Percentiles rank a stretch among this genome's conserved stretches.
Conservation (phyloP, 1,139 yeast species). For the Scheffersomyces quercinus region DNA sequence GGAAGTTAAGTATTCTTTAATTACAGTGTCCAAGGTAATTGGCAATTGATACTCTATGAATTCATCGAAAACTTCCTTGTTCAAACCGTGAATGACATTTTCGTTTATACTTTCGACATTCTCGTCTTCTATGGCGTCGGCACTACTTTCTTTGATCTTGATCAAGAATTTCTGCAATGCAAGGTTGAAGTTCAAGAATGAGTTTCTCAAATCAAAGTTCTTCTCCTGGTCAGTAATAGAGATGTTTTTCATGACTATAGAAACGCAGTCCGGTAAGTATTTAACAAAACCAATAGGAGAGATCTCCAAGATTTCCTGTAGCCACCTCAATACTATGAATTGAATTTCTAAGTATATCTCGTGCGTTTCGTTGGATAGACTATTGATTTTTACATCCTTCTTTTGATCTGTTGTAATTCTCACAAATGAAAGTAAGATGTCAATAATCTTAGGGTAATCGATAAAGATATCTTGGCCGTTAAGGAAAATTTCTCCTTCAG, state of each 20-base stretch:
- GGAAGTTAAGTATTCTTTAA: constrained; percentile 38
- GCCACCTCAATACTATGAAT: constrained; percentile 80
- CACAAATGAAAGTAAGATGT: constrained; percentile 75
- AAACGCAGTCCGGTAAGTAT: constrained; percentile 48
- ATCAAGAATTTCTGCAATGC: constrained; percentile 36
- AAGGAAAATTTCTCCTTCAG: constrained; percentile 56
- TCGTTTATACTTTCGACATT: constrained; percentile 10
- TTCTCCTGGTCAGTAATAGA: constrained; percentile 39
- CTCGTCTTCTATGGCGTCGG: constrained; percentile 2
- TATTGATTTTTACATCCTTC: constrained; percentile 23
- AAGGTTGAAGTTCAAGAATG: constrained; percentile 37
- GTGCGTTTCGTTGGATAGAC: constrained; percentile 37
- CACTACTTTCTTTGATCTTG: constrained; percentile 20
- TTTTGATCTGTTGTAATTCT: constrained; percentile 42
- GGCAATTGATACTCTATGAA: constrained; percentile 41
- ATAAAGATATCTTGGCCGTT: constrained; percentile 88
- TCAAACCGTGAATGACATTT: constrained; percentile 31
- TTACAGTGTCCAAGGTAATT: constrained; percentile 34
- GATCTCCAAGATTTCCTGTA: constrained; percentile 69
- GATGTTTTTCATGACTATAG: constrained; percentile 38
- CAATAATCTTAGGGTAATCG: constrained; percentile 79
- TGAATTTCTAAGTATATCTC: constrained; percentile 73
- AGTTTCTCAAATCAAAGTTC: constrained; percentile 40
- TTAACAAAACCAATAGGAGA: constrained; percentile 77
- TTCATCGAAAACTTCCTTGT: constrained; percentile 41